Percentiles rank a stretch among this genome's conserved stretches.
These are phyloP conservation scores for Notholithocarpus densiflorus DNA, from an alignment of 306 rosid genomes.

Conservation along the genomic window DNA sequence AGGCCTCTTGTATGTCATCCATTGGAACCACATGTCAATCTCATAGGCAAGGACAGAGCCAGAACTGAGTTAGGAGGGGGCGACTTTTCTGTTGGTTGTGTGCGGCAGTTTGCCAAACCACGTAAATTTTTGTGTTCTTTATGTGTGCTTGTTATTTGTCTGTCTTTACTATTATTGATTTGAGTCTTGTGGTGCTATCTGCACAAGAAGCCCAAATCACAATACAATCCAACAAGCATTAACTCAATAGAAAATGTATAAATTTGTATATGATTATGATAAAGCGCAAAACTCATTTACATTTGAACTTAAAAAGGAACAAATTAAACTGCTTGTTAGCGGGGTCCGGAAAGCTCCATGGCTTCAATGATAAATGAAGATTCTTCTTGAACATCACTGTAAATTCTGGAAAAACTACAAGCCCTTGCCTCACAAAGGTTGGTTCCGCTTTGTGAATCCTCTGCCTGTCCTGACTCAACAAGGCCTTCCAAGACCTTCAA, in stretches of 20 bases:
- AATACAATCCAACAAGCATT: background rate
- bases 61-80: too few species aligned
- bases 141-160: too few species aligned
- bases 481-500: constrained; percentile 76
- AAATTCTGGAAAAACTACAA: constrained; percentile 60
- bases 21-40: too few species aligned
- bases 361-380: constrained; percentile 84
- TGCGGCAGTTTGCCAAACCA: fast-evolving
- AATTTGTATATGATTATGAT: constrained; percentile 1
- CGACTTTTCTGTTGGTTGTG: too few species aligned
- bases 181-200: too few species aligned
- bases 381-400: constrained; percentile 59
- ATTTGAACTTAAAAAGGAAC: constrained; percentile 14
- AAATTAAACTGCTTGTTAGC: constrained; percentile 37
- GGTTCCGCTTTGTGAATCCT: constrained; percentile 56
- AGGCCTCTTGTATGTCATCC: too few species aligned
- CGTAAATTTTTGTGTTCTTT: too few species aligned
- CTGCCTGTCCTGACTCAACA: constrained; percentile 49
- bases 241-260: background rate
- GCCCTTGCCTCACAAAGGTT: constrained; percentile 51
- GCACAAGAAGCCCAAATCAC: background rate
- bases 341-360: constrained; percentile 95
- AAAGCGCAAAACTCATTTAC: constrained; percentile 39
- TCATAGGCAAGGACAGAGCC: too few species aligned
- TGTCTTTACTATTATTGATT: too few species aligned